Evolutionary conservation across 2,329 filamentous ascomycete species (phyloP), one percentile per base, ranked within the genome.

Genomic region (Talaromyces sp.): DNA sequence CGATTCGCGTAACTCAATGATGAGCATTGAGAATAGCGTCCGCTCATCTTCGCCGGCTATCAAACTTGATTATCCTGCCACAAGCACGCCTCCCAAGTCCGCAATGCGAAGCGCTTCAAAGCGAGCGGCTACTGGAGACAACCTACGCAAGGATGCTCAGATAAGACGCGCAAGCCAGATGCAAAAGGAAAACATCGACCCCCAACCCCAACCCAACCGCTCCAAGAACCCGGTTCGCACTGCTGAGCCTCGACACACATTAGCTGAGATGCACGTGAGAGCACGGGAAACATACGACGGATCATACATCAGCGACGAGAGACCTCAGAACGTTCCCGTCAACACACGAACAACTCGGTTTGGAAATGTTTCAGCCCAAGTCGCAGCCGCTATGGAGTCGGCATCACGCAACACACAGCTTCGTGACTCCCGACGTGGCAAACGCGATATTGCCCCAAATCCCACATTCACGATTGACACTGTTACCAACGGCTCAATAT

Each of bases 401-500:
- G 74, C 72, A 13, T 71, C 73, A 1, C 68, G 69, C 33, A 71
- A 73, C 43, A 65, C 66, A 9, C 73, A 71, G 54, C 65, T 66
- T 21, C 68, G 66, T 40, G 69, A 73, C 50, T 35, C 65, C 48
- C 71, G 66, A 50, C 70, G 65, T 28, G 65, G 62, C 21, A 68
- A 66, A 55, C 57, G 62, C 8, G 67, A 66, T 25, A 55, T 57
- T 41, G 57, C 61, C 17, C 58, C 61, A 7, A 68, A 66, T 33
- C 60, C 65, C 40, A 68, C 66, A 25, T 67, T 67, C 56, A 69
- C 67, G 17, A 31, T 61, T 5, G 65, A 68, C 28, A 64, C 61
- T 2, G 70, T 73, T 25, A 84, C 82, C 17, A 76, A 78, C 39
- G 81, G 83, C 60, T 86, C 84, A 0, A 86, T 86, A 65, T 76